Evolutionary conservation across 345 rosid genomes (phyloP).

Genomic region (Durio zibethinus): DNA sequence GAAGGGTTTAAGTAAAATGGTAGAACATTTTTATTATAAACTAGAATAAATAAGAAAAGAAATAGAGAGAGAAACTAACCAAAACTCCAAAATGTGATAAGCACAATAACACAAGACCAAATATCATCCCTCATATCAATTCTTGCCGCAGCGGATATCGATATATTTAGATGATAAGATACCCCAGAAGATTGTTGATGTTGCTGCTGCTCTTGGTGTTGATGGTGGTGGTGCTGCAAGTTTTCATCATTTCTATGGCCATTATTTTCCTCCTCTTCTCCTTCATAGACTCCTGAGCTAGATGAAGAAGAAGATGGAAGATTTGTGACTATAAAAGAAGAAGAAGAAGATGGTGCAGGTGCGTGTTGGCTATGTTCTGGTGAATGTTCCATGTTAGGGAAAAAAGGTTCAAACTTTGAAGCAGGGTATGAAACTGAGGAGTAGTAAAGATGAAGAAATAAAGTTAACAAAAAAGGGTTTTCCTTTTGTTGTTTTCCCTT

Average conservation of each 20-base stretch:
- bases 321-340: neutral
- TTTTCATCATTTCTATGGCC: slow-evolving; percentile 12
- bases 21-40: neutral
- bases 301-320: slow-evolving; percentile 23
- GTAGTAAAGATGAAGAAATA: neutral
- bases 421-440: neutral
- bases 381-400: slow-evolving; percentile 29
- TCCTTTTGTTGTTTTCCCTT: neutral
- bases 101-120: slow-evolving; percentile 40
- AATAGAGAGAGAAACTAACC: slow-evolving; percentile 34
- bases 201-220: neutral
- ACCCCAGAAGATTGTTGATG: slow-evolving; percentile 13
- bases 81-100: slow-evolving; percentile 45
- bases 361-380: slow-evolving; percentile 2
- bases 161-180: slow-evolving; percentile 28
- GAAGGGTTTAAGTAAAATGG: too few relatives aligned
- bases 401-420: neutral
- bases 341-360: slow-evolving; percentile 9
- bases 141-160: slow-evolving; percentile 18
- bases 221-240: neutral
- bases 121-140: slow-evolving; percentile 32
- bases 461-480: neutral
- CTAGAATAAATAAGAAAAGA: neutral
- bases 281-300: slow-evolving; percentile 23
- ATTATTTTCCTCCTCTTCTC: slow-evolving; percentile 12